These are phyloP conservation scores for Lablab purpureus DNA, from an alignment of 306 rosid genomes.

Conservation along the genomic window DNA sequence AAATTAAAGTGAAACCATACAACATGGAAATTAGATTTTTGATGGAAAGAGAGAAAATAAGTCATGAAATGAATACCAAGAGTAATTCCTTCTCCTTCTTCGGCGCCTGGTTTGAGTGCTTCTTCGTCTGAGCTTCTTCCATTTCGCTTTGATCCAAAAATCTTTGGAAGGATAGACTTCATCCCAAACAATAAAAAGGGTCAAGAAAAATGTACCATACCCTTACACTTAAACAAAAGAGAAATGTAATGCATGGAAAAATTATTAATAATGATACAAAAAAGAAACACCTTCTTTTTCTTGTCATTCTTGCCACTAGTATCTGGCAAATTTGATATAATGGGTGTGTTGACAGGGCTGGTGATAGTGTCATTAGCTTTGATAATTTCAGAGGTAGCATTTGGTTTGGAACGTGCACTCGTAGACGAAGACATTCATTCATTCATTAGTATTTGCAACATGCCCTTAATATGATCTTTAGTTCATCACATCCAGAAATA, in stretches of 20 bases:
- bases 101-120: constrained; percentile 40
- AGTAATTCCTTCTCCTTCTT: constrained; percentile 55
- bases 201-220: not conserved
- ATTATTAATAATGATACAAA: not conserved
- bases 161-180: constrained; percentile 81
- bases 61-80: constrained; percentile 51
- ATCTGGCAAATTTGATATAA: constrained; percentile 37
- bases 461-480: constrained; percentile 9
- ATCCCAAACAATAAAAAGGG: not conserved
- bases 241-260: not conserved
- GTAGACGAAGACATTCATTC: constrained; percentile 63
- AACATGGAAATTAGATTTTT: constrained; percentile 10
- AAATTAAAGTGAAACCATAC: not conserved
- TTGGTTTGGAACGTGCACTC: constrained; percentile 40
- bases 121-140: constrained; percentile 68
- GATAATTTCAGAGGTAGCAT: constrained; percentile 56
- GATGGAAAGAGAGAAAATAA: not conserved
- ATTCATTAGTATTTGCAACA: constrained; percentile 31
- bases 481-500: constrained; percentile 9
- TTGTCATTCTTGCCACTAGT: constrained; percentile 53
- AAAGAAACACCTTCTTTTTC: constrained; percentile 64
- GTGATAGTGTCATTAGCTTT: constrained; percentile 44
- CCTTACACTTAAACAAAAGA: not conserved
- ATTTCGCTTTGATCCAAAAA: constrained; percentile 69
- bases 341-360: constrained; percentile 7